Evolutionary conservation across 2,329 filamentous ascomycete species (phyloP).

Genomic region (Ophiostoma novo-ulmi): DNA sequence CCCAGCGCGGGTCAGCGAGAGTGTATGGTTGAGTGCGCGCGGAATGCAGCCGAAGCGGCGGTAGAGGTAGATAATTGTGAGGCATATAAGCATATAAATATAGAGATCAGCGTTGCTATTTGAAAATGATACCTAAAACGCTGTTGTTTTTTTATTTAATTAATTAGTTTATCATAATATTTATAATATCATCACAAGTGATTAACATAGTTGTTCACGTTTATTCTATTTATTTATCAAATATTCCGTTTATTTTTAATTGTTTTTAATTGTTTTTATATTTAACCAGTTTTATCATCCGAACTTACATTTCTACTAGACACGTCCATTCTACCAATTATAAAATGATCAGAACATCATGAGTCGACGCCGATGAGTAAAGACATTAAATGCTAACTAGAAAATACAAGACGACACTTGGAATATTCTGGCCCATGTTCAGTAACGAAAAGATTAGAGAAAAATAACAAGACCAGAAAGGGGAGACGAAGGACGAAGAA

Average conservation of each 20-base stretch:
- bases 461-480: background rate
- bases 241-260: no score
- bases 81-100: no score
- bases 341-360: no score
- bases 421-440: background rate
- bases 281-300: no score
- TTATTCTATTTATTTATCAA: no score
- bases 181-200: no score
- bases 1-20: slow-evolving; percentile 63
- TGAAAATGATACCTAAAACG: background rate
- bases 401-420: background rate
- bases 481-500: no score
- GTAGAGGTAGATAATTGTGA: background rate
- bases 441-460: background rate
- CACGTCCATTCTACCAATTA: no score
- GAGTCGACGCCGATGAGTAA: no score
- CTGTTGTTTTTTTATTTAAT: background rate
- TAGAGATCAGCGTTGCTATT: background rate
- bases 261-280: no score
- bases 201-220: no score
- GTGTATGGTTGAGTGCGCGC: slow-evolving; percentile 67
- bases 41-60: slow-evolving; percentile 35
- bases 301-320: no score
- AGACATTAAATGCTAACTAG: background rate
- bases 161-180: background rate